A percentile compares a stretch with the other conserved stretches of the same genome.
phyloP scores from a whole-genome alignment of 345 rosid species.

The Passiflora organensis region DNA sequence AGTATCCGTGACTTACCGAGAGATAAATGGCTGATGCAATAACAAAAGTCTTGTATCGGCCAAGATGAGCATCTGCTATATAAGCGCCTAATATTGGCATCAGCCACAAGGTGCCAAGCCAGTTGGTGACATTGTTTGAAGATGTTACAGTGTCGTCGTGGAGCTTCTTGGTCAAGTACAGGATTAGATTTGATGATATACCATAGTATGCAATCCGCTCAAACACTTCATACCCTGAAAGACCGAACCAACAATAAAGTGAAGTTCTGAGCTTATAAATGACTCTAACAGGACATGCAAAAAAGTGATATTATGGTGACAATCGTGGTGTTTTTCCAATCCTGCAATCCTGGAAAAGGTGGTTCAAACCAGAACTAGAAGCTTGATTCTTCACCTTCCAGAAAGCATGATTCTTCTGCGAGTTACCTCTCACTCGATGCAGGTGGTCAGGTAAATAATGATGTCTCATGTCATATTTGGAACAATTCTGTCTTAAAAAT shows the following conservation, averaged over 20 bases:
- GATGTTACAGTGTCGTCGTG: conserved; percentile 61
- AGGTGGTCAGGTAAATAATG: no score
- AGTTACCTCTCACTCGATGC: no score
- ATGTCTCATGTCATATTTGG: no score
- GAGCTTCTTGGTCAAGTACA: conserved; percentile 40
- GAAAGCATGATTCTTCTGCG: no score
- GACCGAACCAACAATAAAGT: neutral
- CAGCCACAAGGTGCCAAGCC: conserved; percentile 59
- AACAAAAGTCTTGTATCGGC: conserved; percentile 56
- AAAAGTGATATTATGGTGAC: no score
- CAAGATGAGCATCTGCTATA: conserved; percentile 56
- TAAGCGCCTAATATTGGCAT: conserved; percentile 55
- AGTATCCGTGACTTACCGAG: conserved; percentile 15
- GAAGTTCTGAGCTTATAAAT: no score
- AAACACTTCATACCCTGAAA: conserved; percentile 50
- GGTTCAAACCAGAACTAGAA: no score
- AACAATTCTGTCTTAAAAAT: no score
- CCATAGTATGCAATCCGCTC: conserved; percentile 75
- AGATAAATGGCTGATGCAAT: conserved; percentile 40
- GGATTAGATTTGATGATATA: conserved; percentile 52
- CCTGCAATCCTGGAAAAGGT: no score
- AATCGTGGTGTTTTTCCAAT: no score
- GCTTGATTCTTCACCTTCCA: no score
- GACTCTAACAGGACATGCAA: no score
- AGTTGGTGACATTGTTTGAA: conserved; percentile 58